A percentile compares a stretch with the other conserved stretches of the same genome.
phyloP scores from a whole-genome alignment of 345 rosid genomes.

The Fremontodendron californicum region DNA sequence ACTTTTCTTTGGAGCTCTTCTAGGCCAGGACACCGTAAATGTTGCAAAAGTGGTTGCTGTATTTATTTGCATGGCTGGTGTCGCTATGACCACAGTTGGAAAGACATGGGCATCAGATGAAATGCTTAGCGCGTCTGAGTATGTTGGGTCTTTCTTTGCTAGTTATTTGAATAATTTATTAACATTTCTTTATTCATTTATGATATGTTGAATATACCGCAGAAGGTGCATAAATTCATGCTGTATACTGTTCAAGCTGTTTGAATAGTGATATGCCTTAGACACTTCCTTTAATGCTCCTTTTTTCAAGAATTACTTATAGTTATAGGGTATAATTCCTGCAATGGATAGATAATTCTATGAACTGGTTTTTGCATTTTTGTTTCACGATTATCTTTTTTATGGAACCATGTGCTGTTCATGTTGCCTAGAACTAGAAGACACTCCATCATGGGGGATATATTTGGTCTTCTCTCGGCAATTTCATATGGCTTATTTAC shows the following conservation, averaged over 20 bases:
- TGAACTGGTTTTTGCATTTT: background rate
- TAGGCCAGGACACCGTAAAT: conserved; percentile 52
- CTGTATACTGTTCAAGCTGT: background rate
- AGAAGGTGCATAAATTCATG: background rate
- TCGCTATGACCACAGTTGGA: conserved; percentile 63
- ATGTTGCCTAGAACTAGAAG: conserved; percentile 34
- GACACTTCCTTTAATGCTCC: background rate
- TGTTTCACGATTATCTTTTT: background rate
- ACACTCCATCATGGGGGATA: conserved; percentile 47
- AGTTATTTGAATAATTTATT: background rate
- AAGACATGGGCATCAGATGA: conserved; percentile 62
- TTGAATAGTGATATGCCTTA: background rate
- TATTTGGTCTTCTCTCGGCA: conserved; percentile 56
- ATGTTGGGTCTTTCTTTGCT: conserved; percentile 18
- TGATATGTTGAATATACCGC: background rate
- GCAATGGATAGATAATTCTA: background rate
- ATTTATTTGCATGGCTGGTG: conserved; percentile 61
- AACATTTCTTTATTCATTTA: background rate
- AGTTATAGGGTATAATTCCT: background rate
- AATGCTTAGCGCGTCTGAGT: conserved; percentile 40
- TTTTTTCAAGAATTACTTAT: background rate
- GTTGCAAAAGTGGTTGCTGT: conserved; percentile 54
- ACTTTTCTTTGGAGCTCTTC: conserved; percentile 57
- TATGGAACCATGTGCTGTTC: conserved; percentile 1
- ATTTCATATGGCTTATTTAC: conserved; percentile 52